phyloP scores from a whole-genome alignment of 2,329 filamentous ascomycete species.

The Albifimbria verrucaria region DNA sequence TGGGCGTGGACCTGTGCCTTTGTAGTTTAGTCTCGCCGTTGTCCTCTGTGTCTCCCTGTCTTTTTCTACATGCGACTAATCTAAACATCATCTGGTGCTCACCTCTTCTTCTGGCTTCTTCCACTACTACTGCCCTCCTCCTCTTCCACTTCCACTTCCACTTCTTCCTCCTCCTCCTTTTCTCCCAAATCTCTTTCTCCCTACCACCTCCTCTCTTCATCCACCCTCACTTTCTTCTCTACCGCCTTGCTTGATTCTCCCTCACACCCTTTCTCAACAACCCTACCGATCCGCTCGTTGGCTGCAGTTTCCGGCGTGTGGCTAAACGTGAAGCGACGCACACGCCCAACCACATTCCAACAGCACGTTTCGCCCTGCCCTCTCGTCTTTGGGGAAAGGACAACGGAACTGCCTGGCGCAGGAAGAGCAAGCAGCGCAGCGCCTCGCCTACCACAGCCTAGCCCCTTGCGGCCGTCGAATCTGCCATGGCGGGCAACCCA shows the following conservation, averaged over 20 bases:
- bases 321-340: neutral
- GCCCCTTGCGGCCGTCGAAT: neutral
- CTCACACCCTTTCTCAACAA: too few species aligned
- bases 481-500: neutral
- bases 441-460: neutral
- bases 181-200: neutral
- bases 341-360: neutral
- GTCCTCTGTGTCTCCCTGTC: too few species aligned
- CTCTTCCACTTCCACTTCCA: neutral
- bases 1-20: neutral
- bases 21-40: neutral
- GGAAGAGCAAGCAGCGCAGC: neutral
- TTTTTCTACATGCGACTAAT: neutral
- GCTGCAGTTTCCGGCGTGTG: neutral
- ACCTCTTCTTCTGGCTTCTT: neutral
- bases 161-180: neutral
- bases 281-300: neutral
- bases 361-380: neutral
- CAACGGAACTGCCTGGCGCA: too few species aligned
- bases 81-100: neutral
- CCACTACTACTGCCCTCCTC: too few species aligned
- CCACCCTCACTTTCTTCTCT: neutral
- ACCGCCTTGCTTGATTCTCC: too few species aligned
- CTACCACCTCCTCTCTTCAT: neutral
- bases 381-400: too few species aligned